Conservation (phyloP, 768 basidiomycete genomes). For the Porphyrellus cyaneotinctus region DNA sequence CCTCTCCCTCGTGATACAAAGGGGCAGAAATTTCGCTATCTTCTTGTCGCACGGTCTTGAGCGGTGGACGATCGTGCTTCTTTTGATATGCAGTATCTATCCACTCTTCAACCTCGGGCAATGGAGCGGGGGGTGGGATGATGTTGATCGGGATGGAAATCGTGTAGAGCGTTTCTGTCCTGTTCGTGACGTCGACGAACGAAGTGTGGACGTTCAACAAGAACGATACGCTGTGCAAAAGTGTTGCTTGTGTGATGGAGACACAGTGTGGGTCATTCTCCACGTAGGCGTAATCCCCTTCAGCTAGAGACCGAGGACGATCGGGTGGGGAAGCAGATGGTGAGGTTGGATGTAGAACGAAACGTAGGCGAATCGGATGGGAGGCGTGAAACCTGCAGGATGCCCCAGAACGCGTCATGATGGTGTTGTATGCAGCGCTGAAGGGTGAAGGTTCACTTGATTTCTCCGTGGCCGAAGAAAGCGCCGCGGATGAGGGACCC, state of each 20-base stretch:
- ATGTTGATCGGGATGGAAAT: conserved; percentile 67
- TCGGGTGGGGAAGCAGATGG: conserved; percentile 48
- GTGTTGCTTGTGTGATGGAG: conserved; percentile 74
- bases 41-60: conserved; percentile 63
- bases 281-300: conserved; percentile 41
- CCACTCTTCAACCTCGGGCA: conserved; percentile 70
- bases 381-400: conserved; percentile 86
- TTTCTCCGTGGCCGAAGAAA: conserved; percentile 25
- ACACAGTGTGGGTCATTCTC: conserved; percentile 65
- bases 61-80: conserved; percentile 81
- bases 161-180: conserved; percentile 63
- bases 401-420: conserved; percentile 83
- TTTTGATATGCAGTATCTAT: conserved; percentile 78
- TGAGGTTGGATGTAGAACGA: conserved; percentile 69
- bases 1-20: conserved; percentile 64
- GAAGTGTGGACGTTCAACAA: conserved; percentile 68
- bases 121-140: conserved; percentile 71
- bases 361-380: conserved; percentile 68
- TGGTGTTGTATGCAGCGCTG: conserved; percentile 44
- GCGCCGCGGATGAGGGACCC: conserved; percentile 31
- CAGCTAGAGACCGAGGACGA: conserved; percentile 41
- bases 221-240: conserved; percentile 82
- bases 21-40: conserved; percentile 60
- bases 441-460: conserved; percentile 32
- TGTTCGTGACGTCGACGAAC: conserved; percentile 67